These are phyloP conservation scores for Arthrobotrys sinensis DNA, from an alignment of 2,329 filamentous ascomycete genomes.

Conservation along the genomic window DNA sequence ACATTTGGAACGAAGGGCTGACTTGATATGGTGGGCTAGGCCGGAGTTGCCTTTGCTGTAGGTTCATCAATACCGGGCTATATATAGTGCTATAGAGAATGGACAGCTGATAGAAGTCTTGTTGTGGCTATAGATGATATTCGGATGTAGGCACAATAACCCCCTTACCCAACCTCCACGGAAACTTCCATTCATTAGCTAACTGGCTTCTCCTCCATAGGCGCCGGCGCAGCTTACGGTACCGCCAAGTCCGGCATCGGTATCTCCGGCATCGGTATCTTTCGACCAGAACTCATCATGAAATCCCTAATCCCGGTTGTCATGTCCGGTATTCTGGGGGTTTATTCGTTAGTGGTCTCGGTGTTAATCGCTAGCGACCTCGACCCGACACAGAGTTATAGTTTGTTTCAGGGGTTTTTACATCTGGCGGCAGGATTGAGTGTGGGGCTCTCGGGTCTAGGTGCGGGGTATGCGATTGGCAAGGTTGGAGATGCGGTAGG, in stretches of 20 bases:
- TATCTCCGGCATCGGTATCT: constrained; percentile 87
- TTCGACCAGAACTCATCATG: constrained; percentile 90
- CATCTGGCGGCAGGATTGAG: constrained; percentile 91
- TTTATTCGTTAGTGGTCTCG: constrained; percentile 96
- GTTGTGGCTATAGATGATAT: constrained; percentile 46
- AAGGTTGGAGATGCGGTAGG: constrained; percentile 89
- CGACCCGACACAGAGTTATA: constrained; percentile 78
- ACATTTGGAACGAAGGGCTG: constrained; percentile 3
- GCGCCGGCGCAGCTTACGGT: constrained; percentile 82
- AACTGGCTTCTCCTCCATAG: constrained; percentile 13
- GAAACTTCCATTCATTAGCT: neutral
- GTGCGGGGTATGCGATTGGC: constrained; percentile 96
- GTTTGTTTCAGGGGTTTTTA: constrained; percentile 91
- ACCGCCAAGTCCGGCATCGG: constrained; percentile 88
- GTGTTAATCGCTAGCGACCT: constrained; percentile 96
- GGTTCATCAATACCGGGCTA: constrained; percentile 16
- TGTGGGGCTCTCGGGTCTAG: constrained; percentile 91
- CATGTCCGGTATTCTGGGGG: constrained; percentile 99
- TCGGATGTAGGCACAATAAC: constrained; percentile 47
- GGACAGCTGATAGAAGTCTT: neutral
- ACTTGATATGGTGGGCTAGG: constrained; percentile 22
- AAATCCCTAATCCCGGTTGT: constrained; percentile 78
- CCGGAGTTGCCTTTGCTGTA: constrained; percentile 58
- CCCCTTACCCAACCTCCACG: constrained; percentile 12
- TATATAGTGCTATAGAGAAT: neutral